A percentile compares a stretch with the other conserved stretches of the same genome.
phyloP scores from a whole-genome alignment of 1,139 yeast species.

The Geotrichum candidum region DNA sequence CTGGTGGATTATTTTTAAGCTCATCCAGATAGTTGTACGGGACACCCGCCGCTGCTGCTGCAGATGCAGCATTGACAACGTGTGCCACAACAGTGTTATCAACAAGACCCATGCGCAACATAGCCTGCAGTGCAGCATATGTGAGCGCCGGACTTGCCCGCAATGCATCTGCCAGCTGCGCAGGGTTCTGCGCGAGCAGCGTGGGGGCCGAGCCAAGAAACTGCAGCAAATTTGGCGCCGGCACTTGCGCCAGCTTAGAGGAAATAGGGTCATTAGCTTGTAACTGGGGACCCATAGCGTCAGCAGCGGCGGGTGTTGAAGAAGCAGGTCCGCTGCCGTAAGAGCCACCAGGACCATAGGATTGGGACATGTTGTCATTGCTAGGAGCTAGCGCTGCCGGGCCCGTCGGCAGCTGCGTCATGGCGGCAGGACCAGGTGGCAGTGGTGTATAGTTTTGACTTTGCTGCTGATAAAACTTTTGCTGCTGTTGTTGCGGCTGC shows the following conservation, averaged over 20 bases:
- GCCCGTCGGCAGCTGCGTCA: neutral
- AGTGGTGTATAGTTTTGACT: neutral
- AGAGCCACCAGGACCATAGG: neutral
- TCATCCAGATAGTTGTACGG: constrained; percentile 1
- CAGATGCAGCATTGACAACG: constrained; percentile 26
- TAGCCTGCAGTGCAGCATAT: constrained; percentile 74
- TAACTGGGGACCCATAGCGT: constrained; percentile 46
- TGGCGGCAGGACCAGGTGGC: neutral
- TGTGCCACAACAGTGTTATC: constrained; percentile 49
- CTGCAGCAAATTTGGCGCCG: constrained; percentile 50
- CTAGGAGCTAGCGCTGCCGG: neutral
- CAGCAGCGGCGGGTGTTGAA: constrained; percentile 21
- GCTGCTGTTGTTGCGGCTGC: neutral
- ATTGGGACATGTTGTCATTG: neutral
- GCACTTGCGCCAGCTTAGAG: constrained; percentile 50
- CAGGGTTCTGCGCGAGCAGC: constrained; percentile 59
- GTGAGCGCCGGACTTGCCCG: constrained; percentile 71
- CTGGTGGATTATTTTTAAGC: neutral
- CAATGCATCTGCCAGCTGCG: constrained; percentile 56
- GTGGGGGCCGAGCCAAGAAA: constrained; percentile 57
- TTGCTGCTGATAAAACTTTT: neutral
- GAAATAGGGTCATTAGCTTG: constrained; percentile 61
- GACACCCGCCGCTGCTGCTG: constrained; percentile 2
- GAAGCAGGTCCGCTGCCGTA: neutral
- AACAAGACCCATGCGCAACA: constrained; percentile 54